phyloP scores from a whole-genome alignment of 1,284 basidiomycete species.

The Boletus semigastroideus region DNA sequence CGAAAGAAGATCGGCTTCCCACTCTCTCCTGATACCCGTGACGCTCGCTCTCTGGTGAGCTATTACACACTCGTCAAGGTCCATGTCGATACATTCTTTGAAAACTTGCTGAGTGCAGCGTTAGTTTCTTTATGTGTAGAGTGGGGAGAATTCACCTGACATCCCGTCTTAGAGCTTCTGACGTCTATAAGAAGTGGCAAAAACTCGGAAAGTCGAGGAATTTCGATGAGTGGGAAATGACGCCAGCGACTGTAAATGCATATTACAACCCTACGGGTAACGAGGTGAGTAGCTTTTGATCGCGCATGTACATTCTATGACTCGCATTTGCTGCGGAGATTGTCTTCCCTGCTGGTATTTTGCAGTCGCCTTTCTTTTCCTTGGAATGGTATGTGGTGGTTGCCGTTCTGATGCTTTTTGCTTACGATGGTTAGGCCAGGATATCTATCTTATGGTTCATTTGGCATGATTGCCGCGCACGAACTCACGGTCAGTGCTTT shows the following conservation, averaged over 20 bases:
- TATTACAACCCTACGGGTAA: slow-evolving; percentile 82
- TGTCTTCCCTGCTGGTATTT: slow-evolving; percentile 95
- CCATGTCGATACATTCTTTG: slow-evolving; percentile 74
- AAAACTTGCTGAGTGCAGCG: slow-evolving; percentile 74
- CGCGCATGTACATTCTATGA: background rate
- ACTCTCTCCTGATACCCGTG: slow-evolving; percentile 76
- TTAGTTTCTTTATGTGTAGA: slow-evolving; percentile 33
- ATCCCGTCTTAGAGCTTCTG: slow-evolving; percentile 45
- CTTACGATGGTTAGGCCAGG: slow-evolving; percentile 57
- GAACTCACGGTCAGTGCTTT: slow-evolving; percentile 62
- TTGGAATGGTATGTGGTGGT: slow-evolving; percentile 65
- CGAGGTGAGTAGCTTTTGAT: slow-evolving; percentile 46
- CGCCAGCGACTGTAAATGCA: slow-evolving; percentile 76
- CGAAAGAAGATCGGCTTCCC: slow-evolving; percentile 90
- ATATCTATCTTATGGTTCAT: slow-evolving; percentile 89
- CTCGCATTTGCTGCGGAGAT: slow-evolving; percentile 53
- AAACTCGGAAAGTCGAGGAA: slow-evolving; percentile 75
- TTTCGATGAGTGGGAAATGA: slow-evolving; percentile 86
- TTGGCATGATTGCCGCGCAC: slow-evolving; percentile 87
- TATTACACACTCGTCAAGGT: slow-evolving; percentile 80
- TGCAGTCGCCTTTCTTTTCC: slow-evolving; percentile 92
- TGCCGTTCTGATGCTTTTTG: background rate
- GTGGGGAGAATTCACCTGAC: slow-evolving; percentile 3
- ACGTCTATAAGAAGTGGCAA: slow-evolving; percentile 69
- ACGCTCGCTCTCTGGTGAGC: slow-evolving; percentile 64